Percentiles rank a stretch among this genome's conserved stretches.
Conservation (phyloP, 2,329 filamentous ascomycete species). For the Fusarium ramigenum region DNA sequence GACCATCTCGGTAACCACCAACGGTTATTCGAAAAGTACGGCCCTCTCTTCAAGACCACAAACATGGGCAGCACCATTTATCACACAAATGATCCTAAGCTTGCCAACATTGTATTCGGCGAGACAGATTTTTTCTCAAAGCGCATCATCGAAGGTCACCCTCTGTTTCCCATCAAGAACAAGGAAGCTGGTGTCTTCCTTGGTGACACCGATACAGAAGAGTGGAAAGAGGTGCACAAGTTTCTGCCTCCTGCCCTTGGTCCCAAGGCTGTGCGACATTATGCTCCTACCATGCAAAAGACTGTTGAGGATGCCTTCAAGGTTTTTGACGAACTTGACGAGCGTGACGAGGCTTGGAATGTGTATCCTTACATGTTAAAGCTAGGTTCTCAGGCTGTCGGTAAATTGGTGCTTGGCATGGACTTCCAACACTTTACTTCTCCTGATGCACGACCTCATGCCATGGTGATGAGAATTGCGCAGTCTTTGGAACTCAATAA, state of each 20-base stretch:
- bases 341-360: conserved; percentile 57
- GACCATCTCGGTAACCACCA: conserved; percentile 67
- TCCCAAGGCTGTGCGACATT: conserved; percentile 69
- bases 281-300: conserved; percentile 66
- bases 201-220: conserved; percentile 60
- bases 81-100: conserved; percentile 59
- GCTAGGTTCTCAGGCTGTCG: conserved; percentile 57
- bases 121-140: conserved; percentile 65
- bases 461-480: conserved; percentile 62
- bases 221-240: conserved; percentile 65
- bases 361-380: conserved; percentile 62
- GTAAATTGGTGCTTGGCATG: conserved; percentile 55
- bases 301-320: conserved; percentile 61
- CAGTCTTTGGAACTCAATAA: conserved; percentile 66
- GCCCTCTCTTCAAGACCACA: conserved; percentile 60
- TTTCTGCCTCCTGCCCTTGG: conserved; percentile 68
- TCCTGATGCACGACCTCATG: conserved; percentile 58
- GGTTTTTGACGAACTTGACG: conserved; percentile 62
- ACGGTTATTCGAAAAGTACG: conserved; percentile 62
- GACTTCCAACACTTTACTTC: conserved; percentile 57
- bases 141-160: conserved; percentile 59
- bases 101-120: conserved; percentile 56
- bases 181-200: conserved; percentile 55
- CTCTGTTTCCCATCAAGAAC: conserved; percentile 55
- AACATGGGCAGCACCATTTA: conserved; percentile 61